Evolutionary conservation across 2,329 filamentous ascomycete species (phyloP).

Genomic region (Hypoxylon sp.): DNA sequence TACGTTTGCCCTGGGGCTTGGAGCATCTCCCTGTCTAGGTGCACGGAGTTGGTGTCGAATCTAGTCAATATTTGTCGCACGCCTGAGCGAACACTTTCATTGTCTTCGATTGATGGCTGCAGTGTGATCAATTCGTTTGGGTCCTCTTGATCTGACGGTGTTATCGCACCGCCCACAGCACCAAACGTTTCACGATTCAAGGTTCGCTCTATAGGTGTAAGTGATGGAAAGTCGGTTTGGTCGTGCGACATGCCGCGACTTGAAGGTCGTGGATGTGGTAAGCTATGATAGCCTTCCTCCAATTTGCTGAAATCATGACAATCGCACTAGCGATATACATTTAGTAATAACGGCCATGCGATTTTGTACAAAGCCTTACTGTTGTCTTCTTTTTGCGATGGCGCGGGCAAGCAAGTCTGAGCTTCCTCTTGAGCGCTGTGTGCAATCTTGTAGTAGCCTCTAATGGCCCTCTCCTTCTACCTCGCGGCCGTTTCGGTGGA

Average conservation of each 20-base stretch:
- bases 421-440: constrained; percentile 52
- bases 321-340: constrained; percentile 48
- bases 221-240: constrained; percentile 11
- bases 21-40: constrained; percentile 43
- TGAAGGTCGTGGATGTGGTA: constrained; percentile 12
- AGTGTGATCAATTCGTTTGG: constrained; percentile 37
- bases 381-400: constrained; percentile 50
- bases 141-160: constrained; percentile 38
- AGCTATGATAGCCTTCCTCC: constrained; percentile 48
- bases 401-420: constrained; percentile 49
- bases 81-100: constrained; percentile 26
- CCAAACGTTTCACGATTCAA: constrained; percentile 46
- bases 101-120: constrained; percentile 22
- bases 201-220: constrained; percentile 31
- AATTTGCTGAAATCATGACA: constrained; percentile 52
- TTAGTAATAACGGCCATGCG: constrained; percentile 30
- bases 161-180: constrained; percentile 44
- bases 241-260: constrained; percentile 33
- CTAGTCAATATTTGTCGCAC: constrained; percentile 40
- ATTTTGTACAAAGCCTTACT: constrained; percentile 42
- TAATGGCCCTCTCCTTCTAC: constrained; percentile 51
- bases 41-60: constrained; percentile 44
- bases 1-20: constrained; percentile 44
- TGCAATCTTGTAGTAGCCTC: constrained; percentile 46
- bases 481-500: constrained; percentile 46